Base-by-base conservation (phyloP, 225 moss, liverwort and hornwort genomes). In the Polytrichum commune region DNA sequence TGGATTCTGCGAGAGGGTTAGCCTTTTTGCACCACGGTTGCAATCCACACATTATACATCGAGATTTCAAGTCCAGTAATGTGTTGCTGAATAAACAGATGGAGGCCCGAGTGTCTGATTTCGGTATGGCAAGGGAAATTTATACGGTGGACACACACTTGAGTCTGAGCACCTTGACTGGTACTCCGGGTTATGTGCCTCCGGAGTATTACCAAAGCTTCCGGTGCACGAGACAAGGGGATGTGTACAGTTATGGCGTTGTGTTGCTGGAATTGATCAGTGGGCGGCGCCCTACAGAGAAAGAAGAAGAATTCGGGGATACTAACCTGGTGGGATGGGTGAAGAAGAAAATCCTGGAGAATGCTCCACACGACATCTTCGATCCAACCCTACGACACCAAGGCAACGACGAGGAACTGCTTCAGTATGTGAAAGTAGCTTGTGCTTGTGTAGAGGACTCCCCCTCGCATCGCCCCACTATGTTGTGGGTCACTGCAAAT, bases 21-120 rank as follows among this genome's bases (percentile, higher is more conserved):
- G 83, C 83, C 27, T 89, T 83, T 54, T 83, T 89, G 26, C 89
- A 89, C 61, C 83, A 83, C 4, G 86, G 86, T 66, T 83, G 83
- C 5, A 83, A 78, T 0, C 86, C 81, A 53, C 83, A 86, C 6
- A 89, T 89, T 25, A 89, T 89, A 25, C 89, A 89, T 72, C 76
- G 89, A 23, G 89, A 89, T 46, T 83, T 89, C 74, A 89, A 89
- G 79, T 83, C 89, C 7, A 89, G 83, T 62, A 89, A 89, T 65
- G 83, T 89, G 30, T 79, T 89, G 65, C 73, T 89, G 24, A 86
- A 90, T 61, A 84, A 84, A 33, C 79, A 82, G 22, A 78, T 90
- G 63, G 86, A 80, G 38, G 89, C 89, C n/a, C 86, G 84, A 62
- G 86, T 90, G 7, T 77, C 89, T 0, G 89, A 90, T 76, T 90